Evolutionary conservation across 352 stramenopile species (phyloP).

Genomic region (Pythium pyrilobum): DNA sequence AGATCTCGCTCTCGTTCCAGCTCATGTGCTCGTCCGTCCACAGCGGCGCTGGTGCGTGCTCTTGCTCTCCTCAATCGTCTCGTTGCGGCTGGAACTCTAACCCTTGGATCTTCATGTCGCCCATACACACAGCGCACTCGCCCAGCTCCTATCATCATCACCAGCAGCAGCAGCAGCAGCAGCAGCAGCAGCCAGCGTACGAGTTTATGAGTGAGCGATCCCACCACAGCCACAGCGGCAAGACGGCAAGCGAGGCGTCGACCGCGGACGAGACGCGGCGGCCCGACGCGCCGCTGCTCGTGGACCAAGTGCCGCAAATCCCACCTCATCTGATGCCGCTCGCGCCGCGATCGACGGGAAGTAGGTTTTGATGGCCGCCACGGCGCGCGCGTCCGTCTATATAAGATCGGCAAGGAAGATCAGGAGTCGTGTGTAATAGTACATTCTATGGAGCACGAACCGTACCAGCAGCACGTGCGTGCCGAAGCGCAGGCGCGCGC

Average conservation of each 20-base stretch:
- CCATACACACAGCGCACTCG: slow-evolving; percentile 29
- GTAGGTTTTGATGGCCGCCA: slow-evolving; percentile 49
- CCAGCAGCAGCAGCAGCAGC: background rate
- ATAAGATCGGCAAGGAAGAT: too few species aligned
- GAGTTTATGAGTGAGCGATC: slow-evolving; percentile 10
- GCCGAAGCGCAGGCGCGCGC: slow-evolving; percentile 10
- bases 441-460: background rate
- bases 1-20: slow-evolving; percentile 66
- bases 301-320: slow-evolving; percentile 10
- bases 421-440: too few species aligned
- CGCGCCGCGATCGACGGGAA: slow-evolving; percentile 56
- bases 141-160: slow-evolving; percentile 19
- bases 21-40: slow-evolving; percentile 68
- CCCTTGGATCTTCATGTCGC: slow-evolving; percentile 19
- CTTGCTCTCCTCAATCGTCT: background rate
- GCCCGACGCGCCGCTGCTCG: background rate
- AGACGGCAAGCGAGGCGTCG: too few species aligned
- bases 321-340: slow-evolving; percentile 23
- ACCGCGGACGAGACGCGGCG: too few species aligned
- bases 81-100: slow-evolving; percentile 8
- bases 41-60: slow-evolving; percentile 1
- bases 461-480: slow-evolving; percentile 16
- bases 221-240: background rate
- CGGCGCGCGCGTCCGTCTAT: slow-evolving; percentile 59
- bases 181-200: slow-evolving; percentile 1